These are phyloP conservation scores for Trichophyton simii DNA, from an alignment of 2,329 filamentous ascomycete species.

Conservation along the genomic window DNA sequence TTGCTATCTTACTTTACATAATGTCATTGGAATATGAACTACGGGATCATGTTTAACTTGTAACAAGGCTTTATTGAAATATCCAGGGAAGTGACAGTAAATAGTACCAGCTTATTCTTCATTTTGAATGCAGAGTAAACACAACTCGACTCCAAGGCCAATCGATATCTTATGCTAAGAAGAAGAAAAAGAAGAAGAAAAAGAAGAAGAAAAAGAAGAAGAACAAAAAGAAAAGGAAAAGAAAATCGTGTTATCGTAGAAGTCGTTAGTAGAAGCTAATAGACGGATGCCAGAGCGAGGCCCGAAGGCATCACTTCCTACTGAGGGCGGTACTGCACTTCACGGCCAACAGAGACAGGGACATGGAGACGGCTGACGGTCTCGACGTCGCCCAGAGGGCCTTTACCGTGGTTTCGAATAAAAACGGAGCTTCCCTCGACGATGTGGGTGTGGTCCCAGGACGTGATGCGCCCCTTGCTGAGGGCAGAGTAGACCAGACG, in stretches of 20 bases:
- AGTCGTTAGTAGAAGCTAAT: background rate
- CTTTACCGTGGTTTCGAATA: conserved; percentile 50
- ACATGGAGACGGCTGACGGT: conserved; percentile 32
- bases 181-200: background rate
- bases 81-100: too few species aligned
- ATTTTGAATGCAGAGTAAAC: too few species aligned
- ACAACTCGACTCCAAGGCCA: too few species aligned
- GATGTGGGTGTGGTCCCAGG: conserved; percentile 74
- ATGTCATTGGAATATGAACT: background rate
- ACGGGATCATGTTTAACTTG: too few species aligned
- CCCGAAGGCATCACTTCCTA: background rate
- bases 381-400: conserved; percentile 30
- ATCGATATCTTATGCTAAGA: too few species aligned
- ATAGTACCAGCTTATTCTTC: too few species aligned
- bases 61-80: too few species aligned
- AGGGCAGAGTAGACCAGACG: conserved; percentile 69
- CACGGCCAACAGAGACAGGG: conserved; percentile 1
- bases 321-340: conserved; percentile 9
- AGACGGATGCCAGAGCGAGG: background rate
- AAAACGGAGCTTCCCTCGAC: conserved; percentile 46
- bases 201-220: background rate
- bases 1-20: background rate
- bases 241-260: background rate
- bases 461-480: conserved; percentile 59
- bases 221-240: background rate